Conservation (phyloP, 371 early-diverging fungal genomes). For the Rhizopus sp. region DNA sequence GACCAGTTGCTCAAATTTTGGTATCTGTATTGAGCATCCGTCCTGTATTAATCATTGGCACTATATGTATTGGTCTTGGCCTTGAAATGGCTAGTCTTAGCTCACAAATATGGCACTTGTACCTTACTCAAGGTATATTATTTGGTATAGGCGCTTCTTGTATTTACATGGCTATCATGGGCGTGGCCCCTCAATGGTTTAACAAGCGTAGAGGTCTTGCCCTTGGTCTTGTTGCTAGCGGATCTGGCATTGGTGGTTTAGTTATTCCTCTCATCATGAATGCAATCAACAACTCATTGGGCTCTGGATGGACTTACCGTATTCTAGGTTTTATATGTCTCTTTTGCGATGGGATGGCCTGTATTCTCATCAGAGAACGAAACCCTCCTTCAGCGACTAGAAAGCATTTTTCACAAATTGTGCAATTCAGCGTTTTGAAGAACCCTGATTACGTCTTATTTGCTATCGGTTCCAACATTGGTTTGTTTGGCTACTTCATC, state of each 20-base stretch:
- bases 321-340: conserved; percentile 56
- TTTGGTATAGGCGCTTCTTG: conserved; percentile 69
- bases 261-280: conserved; percentile 67
- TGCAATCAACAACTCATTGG: conserved; percentile 53
- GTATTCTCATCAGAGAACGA: conserved; percentile 40
- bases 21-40: conserved; percentile 23
- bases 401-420: conserved; percentile 35
- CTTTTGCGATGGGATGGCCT: conserved; percentile 34
- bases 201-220: conserved; percentile 67
- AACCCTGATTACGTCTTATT: conserved; percentile 50
- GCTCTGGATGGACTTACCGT: conserved; percentile 60
- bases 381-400: conserved; percentile 21
- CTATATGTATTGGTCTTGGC: conserved; percentile 25
- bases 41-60: conserved; percentile 27
- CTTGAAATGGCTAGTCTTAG: conserved; percentile 34
- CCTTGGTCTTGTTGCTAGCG: conserved; percentile 73
- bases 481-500: conserved; percentile 58
- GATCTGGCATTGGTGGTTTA: conserved; percentile 80
- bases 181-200: conserved; percentile 82
- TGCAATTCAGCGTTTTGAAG: conserved; percentile 45
- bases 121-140: conserved; percentile 70
- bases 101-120: conserved; percentile 61
- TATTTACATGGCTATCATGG: conserved; percentile 37
- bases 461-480: conserved; percentile 42
- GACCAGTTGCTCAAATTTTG: conserved; percentile 33